Evolutionary conservation across 352 stramenopile genomes (phyloP), one percentile per base, ranked within the genome.

Genomic region (Phytophthora syringae): DNA sequence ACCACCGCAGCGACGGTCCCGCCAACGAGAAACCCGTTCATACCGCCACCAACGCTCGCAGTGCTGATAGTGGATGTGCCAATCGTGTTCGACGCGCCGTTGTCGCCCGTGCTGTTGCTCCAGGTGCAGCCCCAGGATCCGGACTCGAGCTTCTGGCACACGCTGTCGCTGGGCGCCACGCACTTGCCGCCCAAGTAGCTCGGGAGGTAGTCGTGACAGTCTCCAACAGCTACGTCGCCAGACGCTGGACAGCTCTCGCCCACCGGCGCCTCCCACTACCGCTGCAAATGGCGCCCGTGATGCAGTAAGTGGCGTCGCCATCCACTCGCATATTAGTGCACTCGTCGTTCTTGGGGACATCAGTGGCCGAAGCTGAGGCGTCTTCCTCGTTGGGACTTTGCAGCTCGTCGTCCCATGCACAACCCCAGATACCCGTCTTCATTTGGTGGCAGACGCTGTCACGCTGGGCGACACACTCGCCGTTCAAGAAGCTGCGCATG

Each of bases 231-330:
- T 3, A 84, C 60, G 39, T 77, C 74, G n/a, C 83, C 83, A 45
- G 72, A 70, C 36, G 72, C 71, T 3, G 83, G 83, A 45, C 83
- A 92, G 13, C 67, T 64, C 20, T 47, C 30, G 3, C 83, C 81
- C 6, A 59, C 67, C 9, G 80, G 77, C 6, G 52, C 18, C 13
- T 61, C 47, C 76, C 82, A 1, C 67, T 32, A 24, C 83, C 83
- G 24, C 71, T 81, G 63, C 83, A 92, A 25, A 88, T 71, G 7
- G 67, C 36, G 10, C 77, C 83, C 10, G 52, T 20, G 32, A 86
- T 77, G 62, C 79, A 88, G 64, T 85, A 90, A 3, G 83, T 90
- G 12, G 81, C 83, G 39, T 90, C 81, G 7, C 74, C 62, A n/a
- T 84, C 67, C 10, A 92, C 81, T 25, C 67, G 81, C 15, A 89